Evolutionary conservation across 2,329 filamentous ascomycete genomes (phyloP), one percentile per base, ranked within the genome.

Genomic region (Tolypocladium endophyticum): DNA sequence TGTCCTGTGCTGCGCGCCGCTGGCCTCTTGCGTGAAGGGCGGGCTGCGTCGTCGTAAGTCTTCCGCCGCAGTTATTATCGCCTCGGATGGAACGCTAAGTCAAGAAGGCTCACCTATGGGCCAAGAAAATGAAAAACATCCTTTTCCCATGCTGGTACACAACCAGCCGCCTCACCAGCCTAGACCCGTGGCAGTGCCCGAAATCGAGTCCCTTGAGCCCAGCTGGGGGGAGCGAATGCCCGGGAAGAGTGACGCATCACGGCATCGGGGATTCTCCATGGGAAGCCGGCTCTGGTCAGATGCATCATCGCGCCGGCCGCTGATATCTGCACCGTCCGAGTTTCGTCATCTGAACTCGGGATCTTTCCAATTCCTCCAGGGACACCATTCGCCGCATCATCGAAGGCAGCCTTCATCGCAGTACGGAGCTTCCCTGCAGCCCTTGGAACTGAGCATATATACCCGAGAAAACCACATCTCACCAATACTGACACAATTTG

Each of bases 241-340:
- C 5, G 61, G 59, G 43, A 65, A 66, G 58, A 66, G 65, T 55
- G 65, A 65, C 50, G 67, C 64, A 16, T 74, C 66, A 68, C 73
- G 63, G 74, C 76, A 65, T 62, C 74, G 71, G 62, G 73, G 71
- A 64, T 77, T 78, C 66, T 77, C 78, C 57, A 71, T 73, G 65
- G 80, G 75, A 70, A 79, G 73, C 67, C 73, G 75, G 58, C 72
- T 79, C 65, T 73, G 76, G 65, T 75, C 79, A 61, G 73, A 76
- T 61, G 72, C 74, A 58, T 72, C 76, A 52, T 73, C 78, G 67
- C 81, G 78, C 71, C 76, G 80, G 70, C 79, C 80, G 68, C 75
- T 76, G 61, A 87, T 87, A 66, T 85, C 83, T 50, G 76, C 76
- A 25, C 84, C 84, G 4, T 79, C 79, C 55, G 76, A 87, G 69